A percentile compares a stretch with the other conserved stretches of the same genome.
Conservation (phyloP, 495 filamentous ascomycete species). For the Penicillium taxi region DNA sequence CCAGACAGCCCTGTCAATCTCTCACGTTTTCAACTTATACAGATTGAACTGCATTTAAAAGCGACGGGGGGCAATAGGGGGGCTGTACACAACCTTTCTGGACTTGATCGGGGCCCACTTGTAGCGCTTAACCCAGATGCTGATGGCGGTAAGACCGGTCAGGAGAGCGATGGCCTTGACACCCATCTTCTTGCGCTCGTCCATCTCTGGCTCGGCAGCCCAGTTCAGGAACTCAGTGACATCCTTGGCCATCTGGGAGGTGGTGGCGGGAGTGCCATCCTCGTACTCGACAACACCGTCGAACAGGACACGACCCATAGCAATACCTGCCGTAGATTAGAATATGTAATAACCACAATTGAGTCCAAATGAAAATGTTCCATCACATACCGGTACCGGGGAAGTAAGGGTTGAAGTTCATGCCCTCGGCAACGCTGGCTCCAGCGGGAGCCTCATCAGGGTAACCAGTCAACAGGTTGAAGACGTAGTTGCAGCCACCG, state of each 20-base stretch:
- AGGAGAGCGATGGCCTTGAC: conserved; percentile 81
- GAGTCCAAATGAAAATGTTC: neutral
- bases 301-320: conserved; percentile 96
- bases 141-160: conserved; percentile 70
- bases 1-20: conserved; percentile 23
- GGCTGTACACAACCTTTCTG: conserved; percentile 82
- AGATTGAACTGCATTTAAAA: conserved; percentile 28
- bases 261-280: conserved; percentile 86
- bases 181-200: conserved; percentile 98
- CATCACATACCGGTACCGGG: conserved; percentile 69
- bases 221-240: conserved; percentile 98
- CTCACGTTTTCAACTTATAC: conserved; percentile 32
- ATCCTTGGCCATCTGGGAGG: conserved; percentile 99
- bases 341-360: conserved; percentile 7
- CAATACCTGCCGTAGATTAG: conserved; percentile 67
- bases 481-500: conserved; percentile 98
- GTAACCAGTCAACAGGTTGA: conserved; percentile 94
- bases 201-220: conserved; percentile 98
- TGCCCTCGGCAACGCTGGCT: conserved; percentile 66
- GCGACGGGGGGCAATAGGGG: conserved; percentile 48
- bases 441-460: conserved; percentile 93
- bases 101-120: conserved; percentile 97
- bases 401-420: conserved; percentile 99
- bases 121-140: conserved; percentile 98
- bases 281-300: conserved; percentile 98